These are phyloP conservation scores for Colletotrichum sp. DNA, from an alignment of 2,329 filamentous ascomycete genomes.

Conservation along the genomic window DNA sequence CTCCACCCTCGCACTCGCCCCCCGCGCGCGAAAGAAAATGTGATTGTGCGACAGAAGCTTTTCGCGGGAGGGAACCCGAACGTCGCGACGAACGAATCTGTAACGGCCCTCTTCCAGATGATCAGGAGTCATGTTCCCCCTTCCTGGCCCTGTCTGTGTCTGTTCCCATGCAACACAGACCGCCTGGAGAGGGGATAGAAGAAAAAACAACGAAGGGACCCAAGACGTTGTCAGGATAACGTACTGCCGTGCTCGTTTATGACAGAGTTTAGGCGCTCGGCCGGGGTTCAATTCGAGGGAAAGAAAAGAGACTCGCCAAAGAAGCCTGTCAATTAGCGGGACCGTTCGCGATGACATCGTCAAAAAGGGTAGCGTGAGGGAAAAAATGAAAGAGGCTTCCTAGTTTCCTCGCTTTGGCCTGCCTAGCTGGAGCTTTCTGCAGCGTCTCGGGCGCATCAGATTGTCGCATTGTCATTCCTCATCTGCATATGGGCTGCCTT, in stretches of 20 bases:
- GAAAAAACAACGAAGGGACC: not conserved
- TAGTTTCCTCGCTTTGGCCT: conserved; percentile 2
- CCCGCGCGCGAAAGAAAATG: not conserved
- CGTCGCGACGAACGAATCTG: not conserved
- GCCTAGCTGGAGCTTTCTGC: conserved; percentile 1
- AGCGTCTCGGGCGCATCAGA: conserved; percentile 8
- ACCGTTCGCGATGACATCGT: conserved; percentile 12
- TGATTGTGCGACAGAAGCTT: not conserved
- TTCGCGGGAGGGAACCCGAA: not conserved
- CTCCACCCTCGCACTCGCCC: not conserved
- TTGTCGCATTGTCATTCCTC: conserved; percentile 18
- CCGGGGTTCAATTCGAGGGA: not conserved
- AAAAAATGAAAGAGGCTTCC: not conserved
- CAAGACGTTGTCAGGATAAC: not conserved
- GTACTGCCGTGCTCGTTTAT: not conserved
- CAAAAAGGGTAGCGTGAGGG: conserved; percentile 16
- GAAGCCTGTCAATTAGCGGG: not conserved
- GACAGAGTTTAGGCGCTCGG: not conserved
- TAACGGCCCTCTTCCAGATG: not conserved
- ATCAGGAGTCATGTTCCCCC: not conserved
- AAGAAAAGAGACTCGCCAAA: not conserved
- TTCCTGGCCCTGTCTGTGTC: not conserved
- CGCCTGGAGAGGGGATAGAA: not conserved
- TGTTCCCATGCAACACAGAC: not conserved
- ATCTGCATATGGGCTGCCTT: conserved; percentile 2